Base-by-base conservation (phyloP, 2,329 filamentous ascomycete genomes). In the Didymella pinodella region DNA sequence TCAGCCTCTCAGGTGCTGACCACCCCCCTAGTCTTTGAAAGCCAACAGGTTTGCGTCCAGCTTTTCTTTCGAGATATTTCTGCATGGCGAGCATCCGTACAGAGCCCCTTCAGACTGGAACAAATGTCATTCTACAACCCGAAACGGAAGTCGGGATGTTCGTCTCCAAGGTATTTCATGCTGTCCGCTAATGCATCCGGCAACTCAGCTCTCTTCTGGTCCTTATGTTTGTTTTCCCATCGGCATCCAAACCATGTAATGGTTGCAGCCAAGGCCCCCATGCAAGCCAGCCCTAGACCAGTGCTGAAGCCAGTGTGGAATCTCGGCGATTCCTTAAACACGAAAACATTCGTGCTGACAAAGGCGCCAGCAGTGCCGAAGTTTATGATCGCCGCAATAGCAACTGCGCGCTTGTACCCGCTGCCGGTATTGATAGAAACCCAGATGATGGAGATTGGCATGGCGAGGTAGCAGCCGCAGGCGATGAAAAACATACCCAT, bases 321-420 rank as follows among this genome's bases (percentile, higher is more conserved):
- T 8, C 45, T 48, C 0, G 71, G 70, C 31, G 65, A 49, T 29
- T 75, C 71, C 7, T 61, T 64, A 14, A 69, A 68, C 14, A 73
- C 29, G 25, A 72, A 75, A 1, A 74, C 69, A 25, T 73, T 74
- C 0, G 66, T 83, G 28, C 84, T 83, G 2, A 87, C 75, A 38
- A 87, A 85, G 1, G 84, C 84, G 7, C 85, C 85, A 2, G 82
- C 75, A 1, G 82, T 86, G 2, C 85, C 85, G 2, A 87, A 71
- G 20, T 65, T 65, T 38, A 74, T 65, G 10, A 75, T 71, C 1
- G 54, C 54, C 0, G 59, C 60, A 6, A 72, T 63, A 18, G 65
- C 63, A 7, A 68, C 65, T 1, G 65, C 59, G 7, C 66, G 67
- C 43, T 72, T 69, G 31, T 70, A 77, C 3, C 70, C 71, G 25